Evolutionary conservation across 2,329 filamentous ascomycete genomes (phyloP).

Genomic region (Diaporthe ampelina): DNA sequence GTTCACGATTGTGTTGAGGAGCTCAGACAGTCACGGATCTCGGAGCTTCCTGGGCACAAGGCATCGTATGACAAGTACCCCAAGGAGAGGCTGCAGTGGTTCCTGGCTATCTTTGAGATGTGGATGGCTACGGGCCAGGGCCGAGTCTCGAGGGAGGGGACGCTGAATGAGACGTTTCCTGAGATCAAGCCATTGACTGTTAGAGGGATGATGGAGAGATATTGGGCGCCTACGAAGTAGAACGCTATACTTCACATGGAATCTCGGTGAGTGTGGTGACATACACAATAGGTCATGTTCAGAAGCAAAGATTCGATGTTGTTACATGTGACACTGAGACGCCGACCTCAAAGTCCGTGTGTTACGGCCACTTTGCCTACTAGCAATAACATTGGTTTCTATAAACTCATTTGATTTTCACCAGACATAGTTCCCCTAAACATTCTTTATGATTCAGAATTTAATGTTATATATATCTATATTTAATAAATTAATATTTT

Average conservation of each 20-base stretch:
- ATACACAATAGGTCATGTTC: background rate
- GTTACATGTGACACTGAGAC: too few species aligned
- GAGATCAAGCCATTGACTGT: slow-evolving; percentile 6
- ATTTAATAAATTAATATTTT: too few species aligned
- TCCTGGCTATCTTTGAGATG: slow-evolving; percentile 20
- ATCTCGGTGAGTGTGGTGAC: background rate
- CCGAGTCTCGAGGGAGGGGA: background rate
- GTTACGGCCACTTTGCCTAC: too few species aligned
- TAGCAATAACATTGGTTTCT: too few species aligned
- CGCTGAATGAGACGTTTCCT: slow-evolving; percentile 10
- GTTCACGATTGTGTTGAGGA: background rate
- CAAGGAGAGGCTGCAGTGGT: slow-evolving; percentile 16
- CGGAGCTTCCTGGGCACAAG: slow-evolving; percentile 9
- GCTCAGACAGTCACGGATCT: background rate
- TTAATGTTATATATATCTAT: too few species aligned
- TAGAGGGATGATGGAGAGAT: background rate
- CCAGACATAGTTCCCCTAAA: too few species aligned
- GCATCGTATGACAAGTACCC: slow-evolving; percentile 1
- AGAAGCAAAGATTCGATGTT: background rate
- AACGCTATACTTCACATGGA: background rate
- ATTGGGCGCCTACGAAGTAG: background rate
- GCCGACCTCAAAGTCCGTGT: too few species aligned
- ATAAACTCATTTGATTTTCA: too few species aligned
- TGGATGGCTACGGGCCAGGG: background rate
- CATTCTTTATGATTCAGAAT: too few species aligned